A percentile compares a stretch with the other conserved stretches of the same genome.
Conservation (phyloP, 2,329 filamentous ascomycete genomes). For the Microcyclospora pomicola region DNA sequence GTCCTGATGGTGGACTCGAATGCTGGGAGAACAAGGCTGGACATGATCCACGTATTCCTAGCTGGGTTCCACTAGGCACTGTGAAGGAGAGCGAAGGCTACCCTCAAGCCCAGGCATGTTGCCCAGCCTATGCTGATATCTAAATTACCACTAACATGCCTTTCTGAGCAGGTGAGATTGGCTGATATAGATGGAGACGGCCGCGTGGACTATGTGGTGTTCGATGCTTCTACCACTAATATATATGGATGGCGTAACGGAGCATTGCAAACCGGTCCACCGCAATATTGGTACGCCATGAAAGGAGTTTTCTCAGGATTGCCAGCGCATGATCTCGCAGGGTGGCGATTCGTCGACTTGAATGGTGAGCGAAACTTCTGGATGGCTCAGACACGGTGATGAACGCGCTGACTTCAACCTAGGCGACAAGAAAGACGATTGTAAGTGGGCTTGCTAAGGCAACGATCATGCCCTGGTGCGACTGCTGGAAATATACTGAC, state of each 20-base stretch:
- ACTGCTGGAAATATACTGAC: too few species aligned
- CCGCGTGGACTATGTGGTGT: slow-evolving; percentile 3
- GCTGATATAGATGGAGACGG: slow-evolving; percentile 5
- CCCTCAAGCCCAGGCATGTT: slow-evolving; percentile 2
- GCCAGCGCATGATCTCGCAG: slow-evolving; percentile 1
- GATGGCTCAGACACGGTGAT: neutral
- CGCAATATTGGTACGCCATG: slow-evolving; percentile 2
- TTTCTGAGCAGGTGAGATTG: slow-evolving; percentile 1
- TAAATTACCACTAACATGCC: neutral
- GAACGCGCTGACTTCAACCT: neutral
- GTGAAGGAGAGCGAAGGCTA: slow-evolving; percentile 4
- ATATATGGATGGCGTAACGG: slow-evolving; percentile 5
- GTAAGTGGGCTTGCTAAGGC: too few species aligned
- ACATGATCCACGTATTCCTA: slow-evolving; percentile 1
- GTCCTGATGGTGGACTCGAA: slow-evolving; percentile 2
- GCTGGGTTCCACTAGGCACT: slow-evolving; percentile 2
- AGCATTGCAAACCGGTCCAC: slow-evolving; percentile 1
- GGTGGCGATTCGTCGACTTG: slow-evolving; percentile 3
- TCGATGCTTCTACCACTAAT: slow-evolving; percentile 2
- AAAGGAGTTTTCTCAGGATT: slow-evolving; percentile 2
- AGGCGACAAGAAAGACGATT: too few species aligned
- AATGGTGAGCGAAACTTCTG: slow-evolving; percentile 1
- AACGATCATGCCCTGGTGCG: too few species aligned
- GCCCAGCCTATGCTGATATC: too few species aligned
- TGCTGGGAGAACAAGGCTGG: slow-evolving; percentile 3